Base-by-base conservation (phyloP, 1,284 basidiomycete species). In the Ceratobasidium sp. region DNA sequence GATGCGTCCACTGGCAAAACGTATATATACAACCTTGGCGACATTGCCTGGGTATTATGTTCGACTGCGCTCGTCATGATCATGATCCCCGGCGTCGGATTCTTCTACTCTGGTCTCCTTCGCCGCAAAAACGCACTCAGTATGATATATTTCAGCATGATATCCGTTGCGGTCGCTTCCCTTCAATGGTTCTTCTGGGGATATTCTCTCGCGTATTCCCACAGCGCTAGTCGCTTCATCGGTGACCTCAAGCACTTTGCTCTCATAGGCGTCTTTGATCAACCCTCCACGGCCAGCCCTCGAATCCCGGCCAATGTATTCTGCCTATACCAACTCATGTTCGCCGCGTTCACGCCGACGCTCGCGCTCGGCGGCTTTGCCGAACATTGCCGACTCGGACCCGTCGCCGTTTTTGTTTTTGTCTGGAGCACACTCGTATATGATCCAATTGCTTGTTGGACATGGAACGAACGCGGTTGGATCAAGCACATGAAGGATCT, bases 351-450 rank as follows among this genome's bases (percentile, higher is more conserved):
- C 16, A 67, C 65, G 7, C 46, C 50, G 5, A 54, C 33, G 8
- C 90, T 98, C 81, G 95, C 95, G 20, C 88, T 96, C 69, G 96
- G 97, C 81, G 97, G 96, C 33, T 92, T 97, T 79, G 96, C 97
- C 30, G 97, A 99, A 84, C 95, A 96, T 74, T 92, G 92, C 20
- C 92, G 93, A 20, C 89, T 99, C 12, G 96, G 95, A 0, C 97
- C 97, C 1, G 86, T 96, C 78, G 87, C 97, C 68, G 89, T 97
- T 79, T 98, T 98, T 85, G 89, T 94, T 80, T 98, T 99, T 85
- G 83, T 92, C 78, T 99, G 97, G 96, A 88, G 93, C 14, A 98
- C 97, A 3, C 85, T 98, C 79, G 96, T 98, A 46, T 98, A 98
- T 86, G 94, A 96, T 83, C 95, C 95, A 8, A 94, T 97, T 81